Evolutionary conservation across 1,139 yeast genomes (phyloP).

Genomic region (Tardiomyces blankii): DNA sequence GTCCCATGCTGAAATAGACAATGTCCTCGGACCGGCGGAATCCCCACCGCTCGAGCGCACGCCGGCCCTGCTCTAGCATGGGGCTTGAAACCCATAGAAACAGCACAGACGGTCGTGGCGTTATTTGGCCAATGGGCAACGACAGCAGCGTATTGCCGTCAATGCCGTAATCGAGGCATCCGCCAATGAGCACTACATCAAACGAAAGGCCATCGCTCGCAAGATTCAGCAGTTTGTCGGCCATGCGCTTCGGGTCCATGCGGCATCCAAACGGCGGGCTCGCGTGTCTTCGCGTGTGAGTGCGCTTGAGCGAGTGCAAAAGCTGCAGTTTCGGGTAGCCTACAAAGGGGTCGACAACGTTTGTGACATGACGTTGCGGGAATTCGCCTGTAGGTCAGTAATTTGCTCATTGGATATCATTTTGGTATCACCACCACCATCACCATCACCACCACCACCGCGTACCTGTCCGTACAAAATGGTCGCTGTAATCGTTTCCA

Average conservation of each 20-base stretch:
- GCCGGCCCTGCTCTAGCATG: slow-evolving; percentile 43
- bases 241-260: slow-evolving; percentile 40
- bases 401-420: too few relatives aligned
- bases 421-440: too few relatives aligned
- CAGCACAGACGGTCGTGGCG: slow-evolving; percentile 77
- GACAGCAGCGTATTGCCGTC: slow-evolving; percentile 38
- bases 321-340: slow-evolving; percentile 80
- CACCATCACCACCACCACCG: too few relatives aligned
- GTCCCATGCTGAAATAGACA: slow-evolving; percentile 41
- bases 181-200: slow-evolving; percentile 89
- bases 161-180: slow-evolving; percentile 41
- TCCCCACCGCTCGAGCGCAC: slow-evolving; percentile 50
- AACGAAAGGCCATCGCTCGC: slow-evolving; percentile 48
- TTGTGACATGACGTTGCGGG: slow-evolving; percentile 58
- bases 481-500: slow-evolving; percentile 61
- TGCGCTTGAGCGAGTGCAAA: slow-evolving; percentile 49
- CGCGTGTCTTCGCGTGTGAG: slow-evolving; percentile 40
- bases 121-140: slow-evolving; percentile 60
- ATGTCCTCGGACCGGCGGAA: slow-evolving; percentile 85
- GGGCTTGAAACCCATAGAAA: slow-evolving; percentile 72
- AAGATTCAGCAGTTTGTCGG: slow-evolving; percentile 49
- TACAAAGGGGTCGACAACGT: slow-evolving; percentile 50
- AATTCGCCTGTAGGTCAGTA: slow-evolving; percentile 37
- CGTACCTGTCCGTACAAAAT: slow-evolving; percentile 43
- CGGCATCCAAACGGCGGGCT: slow-evolving; percentile 57